Evolutionary conservation across 1,139 yeast species (phyloP), one percentile per base, ranked within the genome.

Genomic region (Diutina scorzettiae): DNA sequence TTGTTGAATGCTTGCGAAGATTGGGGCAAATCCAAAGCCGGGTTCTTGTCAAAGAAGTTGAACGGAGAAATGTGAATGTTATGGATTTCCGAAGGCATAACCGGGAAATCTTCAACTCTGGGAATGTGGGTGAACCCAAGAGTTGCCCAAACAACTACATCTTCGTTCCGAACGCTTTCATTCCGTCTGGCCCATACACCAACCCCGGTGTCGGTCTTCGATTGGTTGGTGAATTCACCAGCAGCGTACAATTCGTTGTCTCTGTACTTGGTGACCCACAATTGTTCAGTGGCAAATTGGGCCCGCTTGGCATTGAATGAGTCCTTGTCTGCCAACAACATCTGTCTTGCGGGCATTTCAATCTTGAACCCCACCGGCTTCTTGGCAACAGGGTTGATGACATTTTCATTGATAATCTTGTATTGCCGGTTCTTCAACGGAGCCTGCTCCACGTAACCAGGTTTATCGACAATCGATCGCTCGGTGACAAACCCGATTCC

Each of bases 21-120:
- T 56, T 79, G 79, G 41, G 95, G 95, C 42, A 85, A 68, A 55
- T 83, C 93, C 58, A 85, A 68, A 33, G 89, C 89, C 23, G 95
- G 95, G 61, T 84, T 84, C 58, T 66, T 77, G 51, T 78, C 78
- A 60, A 83, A 85, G 76, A 85, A 85, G 48, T 85, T 85, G 54
- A 72, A 65, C 43, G 95, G 95, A 43, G 73, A 70, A 48, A 85
- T 69, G 48, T 76, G 72, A 51, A 84, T 78, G 57, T 73, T 80
- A 54, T 69, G 73, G 52, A 76, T 76, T 65, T 85, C 95, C 45
- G 79, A 83, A 37, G 95, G 93, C 95, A 85, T 85, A 47, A 85
- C 93, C 43, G 95, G 95, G 82, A 83, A 85, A 62, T 85, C 95
- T 65, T 85, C 95, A 29, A 81, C 81, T 55, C 89, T 75, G 52